Base-by-base conservation (phyloP, 192 early-diverging fungal species). In the Phlyctochytrium arcticum region DNA sequence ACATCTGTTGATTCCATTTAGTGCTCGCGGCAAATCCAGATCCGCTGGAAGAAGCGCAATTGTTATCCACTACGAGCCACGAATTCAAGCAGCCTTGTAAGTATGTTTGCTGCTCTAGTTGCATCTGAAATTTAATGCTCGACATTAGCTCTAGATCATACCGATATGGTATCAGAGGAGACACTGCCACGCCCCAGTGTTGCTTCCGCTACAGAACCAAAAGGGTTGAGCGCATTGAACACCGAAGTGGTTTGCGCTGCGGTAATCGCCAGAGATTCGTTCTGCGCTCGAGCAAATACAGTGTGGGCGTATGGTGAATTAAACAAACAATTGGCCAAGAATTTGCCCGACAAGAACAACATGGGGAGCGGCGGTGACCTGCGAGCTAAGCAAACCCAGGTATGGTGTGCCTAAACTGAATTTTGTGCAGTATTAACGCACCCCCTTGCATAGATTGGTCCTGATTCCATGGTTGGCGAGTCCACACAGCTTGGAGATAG, bases 381-480 rank as follows among this genome's bases (percentile, higher is more conserved):
- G 10, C 32, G 48, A 31, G 26, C 50, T 6, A 64, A 64, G 35
- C 49, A 35, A 24, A 35, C 26, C 1, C 62, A 64, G 62, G 62
- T 64, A 64, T 21, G 0, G 39, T 44, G 12, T 44, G 39, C 15
- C 12, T 12, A 26, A 12, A 27, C 12, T 53, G 50, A 53, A 21
- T 0, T 12, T 53, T 12, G 2, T 53, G 10, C 10, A 53, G 50
- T 24, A 26, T 26, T 53, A 17, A 27, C 50, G 1, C 2, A 53
- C 24, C 19, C 24, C 26, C 4, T 39, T 72, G 6, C 26, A 36
- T 31, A 77, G 71, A 88, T 98, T 54, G 92, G 94, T 19, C 68
- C 78, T 6, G 97, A 99, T 66, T 97, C 94, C 0, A 67, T 97
- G 54, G 80, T 99, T 36, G 96, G 96, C 48, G 88, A 92, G 31